A percentile compares a stretch with the other conserved stretches of the same genome.
These are phyloP conservation scores for Aureobasidium sp. DNA, from an alignment of 2,329 filamentous ascomycete species.

Conservation along the genomic window DNA sequence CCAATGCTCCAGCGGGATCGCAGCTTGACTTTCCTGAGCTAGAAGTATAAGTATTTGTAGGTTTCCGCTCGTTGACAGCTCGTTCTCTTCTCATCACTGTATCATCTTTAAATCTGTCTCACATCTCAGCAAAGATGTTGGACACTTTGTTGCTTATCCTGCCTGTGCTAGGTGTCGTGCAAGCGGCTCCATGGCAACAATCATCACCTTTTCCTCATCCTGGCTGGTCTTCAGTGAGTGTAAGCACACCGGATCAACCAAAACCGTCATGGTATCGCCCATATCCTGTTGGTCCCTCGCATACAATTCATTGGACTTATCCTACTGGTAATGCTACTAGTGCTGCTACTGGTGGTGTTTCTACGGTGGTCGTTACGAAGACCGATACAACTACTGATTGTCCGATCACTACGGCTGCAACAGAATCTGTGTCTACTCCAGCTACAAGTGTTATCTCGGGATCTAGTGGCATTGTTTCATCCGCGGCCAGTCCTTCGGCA, in stretches of 20 bases:
- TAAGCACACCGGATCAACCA: not conserved
- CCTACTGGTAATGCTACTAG: not conserved
- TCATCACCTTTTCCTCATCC: conserved; percentile 4
- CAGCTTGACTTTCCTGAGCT: not conserved
- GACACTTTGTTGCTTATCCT: not conserved
- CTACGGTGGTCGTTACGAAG: not conserved
- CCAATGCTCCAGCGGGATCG: not conserved
- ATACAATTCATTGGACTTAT: not conserved
- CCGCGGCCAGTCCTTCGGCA: not conserved
- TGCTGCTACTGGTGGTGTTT: not conserved
- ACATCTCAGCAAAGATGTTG: not conserved
- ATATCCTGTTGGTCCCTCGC: not conserved
- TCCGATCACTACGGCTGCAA: not conserved
- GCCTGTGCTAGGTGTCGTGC: not conserved
- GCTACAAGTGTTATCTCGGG: not conserved
- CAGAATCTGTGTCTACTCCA: not conserved
- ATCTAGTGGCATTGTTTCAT: not conserved
- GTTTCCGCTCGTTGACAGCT: not conserved
- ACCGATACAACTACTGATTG: not conserved
- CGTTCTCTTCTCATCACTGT: not conserved
- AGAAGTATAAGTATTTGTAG: not conserved
- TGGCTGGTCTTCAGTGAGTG: not conserved
- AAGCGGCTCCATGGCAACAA: not conserved
- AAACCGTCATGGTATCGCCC: not conserved
- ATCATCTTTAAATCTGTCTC: not conserved